Base-by-base conservation (phyloP, 768 basidiomycete species). In the Mycena sanguinolenta region DNA sequence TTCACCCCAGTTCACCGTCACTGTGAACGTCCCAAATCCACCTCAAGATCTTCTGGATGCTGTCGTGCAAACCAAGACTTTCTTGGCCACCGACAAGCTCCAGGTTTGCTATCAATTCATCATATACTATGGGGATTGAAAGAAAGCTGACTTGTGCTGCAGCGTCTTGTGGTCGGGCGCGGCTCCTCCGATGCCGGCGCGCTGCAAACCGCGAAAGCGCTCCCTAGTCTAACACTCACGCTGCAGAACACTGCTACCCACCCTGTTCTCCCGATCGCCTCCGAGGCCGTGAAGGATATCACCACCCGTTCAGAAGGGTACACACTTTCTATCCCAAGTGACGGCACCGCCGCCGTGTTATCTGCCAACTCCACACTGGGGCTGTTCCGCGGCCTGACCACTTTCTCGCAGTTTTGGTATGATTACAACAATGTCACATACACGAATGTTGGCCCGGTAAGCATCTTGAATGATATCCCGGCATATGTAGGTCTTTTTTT, bases 341-440 rank as follows among this genome's bases (percentile, higher is more conserved):
- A 88, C 73, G 91, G 90, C 19, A 81, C 82, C 0, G 75, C 79
- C n/a, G 92, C 90, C 17, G 83, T 77, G 0, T 77, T 95, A 53
- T 82, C 78, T 0, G 91, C 92, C 10, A 89, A 87, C 71, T 88
- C 90, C 57, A 88, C 90, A 0, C 79, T 94, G 50, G 93, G 93
- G 0, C 78, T 94, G 25, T 85, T 90, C 64, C 82, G 93, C 63
- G 94, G 93, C 3, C 78, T 95, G 69, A 90, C 91, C n/a, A 95
- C 92, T 0, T 95, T 95, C 78, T 82, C 84, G 34, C 91, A 92
- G 76, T 80, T 94, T 39, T 92, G 90, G 84, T 94, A 92, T 74
- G 81, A 86, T 67, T 76, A 81, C 34, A 75, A 78, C 9, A 85
- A 82, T 9, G 80, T 79, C 16, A 85, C 83, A 1, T 92, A 92